Conservation (phyloP, 2,329 filamentous ascomycete genomes). For the Mollisia scopiformis region DNA sequence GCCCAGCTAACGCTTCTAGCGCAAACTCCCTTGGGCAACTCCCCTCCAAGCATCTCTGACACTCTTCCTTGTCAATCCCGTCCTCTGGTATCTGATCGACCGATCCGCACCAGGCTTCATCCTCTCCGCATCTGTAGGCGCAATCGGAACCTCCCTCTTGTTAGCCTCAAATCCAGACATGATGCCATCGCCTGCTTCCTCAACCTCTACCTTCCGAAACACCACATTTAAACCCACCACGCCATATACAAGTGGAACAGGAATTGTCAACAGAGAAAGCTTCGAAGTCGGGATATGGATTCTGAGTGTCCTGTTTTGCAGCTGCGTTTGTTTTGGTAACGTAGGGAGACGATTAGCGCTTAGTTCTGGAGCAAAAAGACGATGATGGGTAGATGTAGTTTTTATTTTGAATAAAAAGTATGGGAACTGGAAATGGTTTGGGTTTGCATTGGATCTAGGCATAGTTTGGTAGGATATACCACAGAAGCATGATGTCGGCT, state of each 20-base stretch:
- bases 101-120: conserved; percentile 84
- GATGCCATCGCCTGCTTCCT: conserved; percentile 65
- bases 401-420: too few relatives aligned
- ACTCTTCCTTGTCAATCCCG: conserved; percentile 87
- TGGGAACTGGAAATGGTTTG: too few relatives aligned
- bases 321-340: conserved; percentile 93
- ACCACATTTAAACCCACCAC: conserved; percentile 15
- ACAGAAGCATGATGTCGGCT: background rate
- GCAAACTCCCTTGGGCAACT: conserved; percentile 90
- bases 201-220: conserved; percentile 20
- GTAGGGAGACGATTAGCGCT: conserved; percentile 78
- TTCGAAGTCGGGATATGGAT: conserved; percentile 85
- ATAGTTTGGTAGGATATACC: background rate
- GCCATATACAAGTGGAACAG: background rate
- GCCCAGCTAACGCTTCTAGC: conserved; percentile 55
- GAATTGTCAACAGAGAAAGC: conserved; percentile 57
- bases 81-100: conserved; percentile 95
- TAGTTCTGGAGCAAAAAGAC: background rate
- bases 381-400: background rate
- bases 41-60: conserved; percentile 92
- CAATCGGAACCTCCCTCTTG: conserved; percentile 73
- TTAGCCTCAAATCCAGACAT: conserved; percentile 78
- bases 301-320: conserved; percentile 91
- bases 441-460: background rate
- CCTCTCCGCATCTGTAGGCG: conserved; percentile 73